Base-by-base conservation (phyloP, 129 eudicot species). In the Pittosporum tobira region DNA sequence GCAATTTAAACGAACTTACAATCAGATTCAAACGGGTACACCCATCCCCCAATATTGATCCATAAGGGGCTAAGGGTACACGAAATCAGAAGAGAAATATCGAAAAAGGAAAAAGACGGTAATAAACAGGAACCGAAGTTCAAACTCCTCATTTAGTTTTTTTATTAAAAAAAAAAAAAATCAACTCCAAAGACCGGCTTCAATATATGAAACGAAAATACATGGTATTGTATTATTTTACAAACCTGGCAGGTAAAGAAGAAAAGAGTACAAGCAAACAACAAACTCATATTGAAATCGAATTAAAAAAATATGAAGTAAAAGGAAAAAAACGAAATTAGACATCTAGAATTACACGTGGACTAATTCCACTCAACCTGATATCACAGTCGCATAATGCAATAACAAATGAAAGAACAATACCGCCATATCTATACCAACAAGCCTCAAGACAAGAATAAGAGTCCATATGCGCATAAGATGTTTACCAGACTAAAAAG, bases 401-500 rank as follows among this genome's bases (percentile, higher is more conserved):
- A 31, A 56, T 56, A n/a, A n/a, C 27, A 56, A 31, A 56, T 56
- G 18, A 30, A 56, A 53, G 15, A 53, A 53, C 20, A 12, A 14
- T 30, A 30, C 7, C 16, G 1, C 16, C 44, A 19, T 12, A 55
- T n/a, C 61, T 55, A 55, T 55, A 55, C 45, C 31, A 45, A 20
- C 61, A 55, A 55, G 31, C 27, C 61, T n/a, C 61, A 19, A 44
- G 19, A 31, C 5, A 22, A 22, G 18, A 12, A 22, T 8, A 11
- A 18, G 28, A 30, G 14, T 29, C 16, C 16, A 5, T 7, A n/a
- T 16, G 25, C 20, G 29, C 14, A 29, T 26, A 51, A 24, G 2
- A 54, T 54, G 59, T 18, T 28, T n/a, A 19, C 28, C 24, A 54
- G 51, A 46, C 82, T 81, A 81, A 66, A 82, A 82, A 16, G 95